These are phyloP conservation scores for Cicer chorassanicum DNA, from an alignment of 306 rosid genomes.

Conservation along the genomic window DNA sequence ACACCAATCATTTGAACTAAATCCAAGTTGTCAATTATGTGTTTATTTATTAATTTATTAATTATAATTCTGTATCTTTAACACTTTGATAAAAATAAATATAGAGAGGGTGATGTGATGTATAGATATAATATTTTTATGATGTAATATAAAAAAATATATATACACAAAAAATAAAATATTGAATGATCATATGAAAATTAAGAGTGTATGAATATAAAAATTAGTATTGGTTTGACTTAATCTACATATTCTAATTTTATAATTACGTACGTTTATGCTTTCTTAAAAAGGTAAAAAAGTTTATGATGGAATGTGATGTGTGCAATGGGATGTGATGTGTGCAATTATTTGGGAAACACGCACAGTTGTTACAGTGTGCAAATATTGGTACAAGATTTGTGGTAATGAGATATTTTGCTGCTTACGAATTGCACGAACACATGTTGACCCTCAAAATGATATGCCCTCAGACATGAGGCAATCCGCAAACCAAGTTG, in stretches of 20 bases:
- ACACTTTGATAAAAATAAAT: no score
- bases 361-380: slow-evolving; percentile 43
- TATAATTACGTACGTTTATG: neutral
- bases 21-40: no score
- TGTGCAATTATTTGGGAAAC: slow-evolving; percentile 53
- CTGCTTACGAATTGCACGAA: slow-evolving; percentile 46
- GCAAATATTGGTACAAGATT: slow-evolving; percentile 32
- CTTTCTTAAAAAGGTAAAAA: neutral
- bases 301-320: slow-evolving; percentile 27
- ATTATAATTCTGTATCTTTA: no score
- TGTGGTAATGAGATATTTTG: slow-evolving; percentile 41
- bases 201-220: no score
- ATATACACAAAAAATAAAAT: no score
- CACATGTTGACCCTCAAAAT: slow-evolving; percentile 38
- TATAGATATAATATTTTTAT: no score
- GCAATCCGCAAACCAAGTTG: slow-evolving; percentile 4
- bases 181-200: no score
- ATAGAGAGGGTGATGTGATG: no score
- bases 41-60: no score
- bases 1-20: no score
- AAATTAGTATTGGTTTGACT: neutral
- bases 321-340: slow-evolving; percentile 42
- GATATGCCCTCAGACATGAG: neutral
- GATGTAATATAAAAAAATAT: no score
- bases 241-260: neutral